Percentiles rank a stretch among this genome's conserved stretches.
Conservation (phyloP, 2,329 filamentous ascomycete species). For the Talaromyces rugulosus region DNA sequence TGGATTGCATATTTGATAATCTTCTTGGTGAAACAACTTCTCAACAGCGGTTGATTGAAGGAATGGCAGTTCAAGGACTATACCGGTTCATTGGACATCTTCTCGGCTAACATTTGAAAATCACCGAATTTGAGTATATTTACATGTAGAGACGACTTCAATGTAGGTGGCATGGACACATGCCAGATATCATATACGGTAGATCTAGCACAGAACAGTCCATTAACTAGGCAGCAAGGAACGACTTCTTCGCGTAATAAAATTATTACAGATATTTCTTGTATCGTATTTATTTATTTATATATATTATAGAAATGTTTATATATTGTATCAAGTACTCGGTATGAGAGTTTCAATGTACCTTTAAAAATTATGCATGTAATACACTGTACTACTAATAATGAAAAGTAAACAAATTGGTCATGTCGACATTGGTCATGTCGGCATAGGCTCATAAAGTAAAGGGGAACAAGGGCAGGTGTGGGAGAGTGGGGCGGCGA, state of each 20-base stretch:
- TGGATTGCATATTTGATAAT: background rate
- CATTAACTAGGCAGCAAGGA: no score
- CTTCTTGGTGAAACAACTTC: background rate
- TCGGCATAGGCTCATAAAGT: background rate
- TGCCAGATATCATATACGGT: no score
- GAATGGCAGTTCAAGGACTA: background rate
- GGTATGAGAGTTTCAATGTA: background rate
- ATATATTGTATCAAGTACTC: no score
- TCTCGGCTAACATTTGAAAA: background rate
- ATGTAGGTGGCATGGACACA: no score
- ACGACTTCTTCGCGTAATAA: no score
- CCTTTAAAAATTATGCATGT: background rate
- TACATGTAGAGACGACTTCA: background rate
- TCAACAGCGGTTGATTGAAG: background rate
- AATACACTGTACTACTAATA: background rate
- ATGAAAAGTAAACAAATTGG: background rate
- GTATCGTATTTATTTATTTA: no score
- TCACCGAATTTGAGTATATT: background rate
- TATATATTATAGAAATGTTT: no score
- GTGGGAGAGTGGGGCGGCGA: background rate
- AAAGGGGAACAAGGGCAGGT: background rate
- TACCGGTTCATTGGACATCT: background rate
- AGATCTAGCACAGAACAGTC: no score
- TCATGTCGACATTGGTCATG: no score
- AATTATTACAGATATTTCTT: no score